A percentile compares a stretch with the other conserved stretches of the same genome.
phyloP scores from a whole-genome alignment of 768 basidiomycete species.

The Lactarius evosmus region DNA sequence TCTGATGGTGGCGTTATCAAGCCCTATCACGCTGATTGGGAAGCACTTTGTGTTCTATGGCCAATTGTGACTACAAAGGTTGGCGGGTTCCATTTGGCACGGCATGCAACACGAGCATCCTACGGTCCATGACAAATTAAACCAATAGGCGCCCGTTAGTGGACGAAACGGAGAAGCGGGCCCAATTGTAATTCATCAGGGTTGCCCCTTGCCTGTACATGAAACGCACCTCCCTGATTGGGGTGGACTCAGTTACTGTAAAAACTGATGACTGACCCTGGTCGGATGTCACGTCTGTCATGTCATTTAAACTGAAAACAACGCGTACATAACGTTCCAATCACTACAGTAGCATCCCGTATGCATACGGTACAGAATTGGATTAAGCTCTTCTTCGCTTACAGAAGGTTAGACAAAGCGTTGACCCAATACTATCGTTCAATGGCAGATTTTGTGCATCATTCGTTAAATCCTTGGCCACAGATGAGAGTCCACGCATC shows the following conservation, averaged over 20 bases:
- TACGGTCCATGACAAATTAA: slow-evolving; percentile 6
- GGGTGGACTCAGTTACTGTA: not conserved
- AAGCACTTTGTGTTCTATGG: not conserved
- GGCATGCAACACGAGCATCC: not conserved
- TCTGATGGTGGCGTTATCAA: slow-evolving; percentile 20
- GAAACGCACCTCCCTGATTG: not conserved
- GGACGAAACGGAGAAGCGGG: not conserved
- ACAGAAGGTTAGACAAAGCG: not conserved
- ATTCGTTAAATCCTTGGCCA: not conserved
- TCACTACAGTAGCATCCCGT: not conserved
- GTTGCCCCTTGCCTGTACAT: not conserved
- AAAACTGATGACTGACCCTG: not conserved
- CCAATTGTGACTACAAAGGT: not conserved
- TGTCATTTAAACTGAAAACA: not conserved
- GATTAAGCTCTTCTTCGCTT: slow-evolving; percentile 6
- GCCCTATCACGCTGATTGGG: slow-evolving; percentile 1
- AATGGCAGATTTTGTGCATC: not conserved
- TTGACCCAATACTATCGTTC: not conserved
- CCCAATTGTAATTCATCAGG: not conserved
- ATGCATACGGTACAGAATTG: slow-evolving; percentile 1
- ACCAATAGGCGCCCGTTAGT: not conserved
- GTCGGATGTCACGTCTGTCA: not conserved
- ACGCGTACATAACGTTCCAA: not conserved
- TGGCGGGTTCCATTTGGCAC: slow-evolving; percentile 8
- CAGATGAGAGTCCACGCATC: not conserved